phyloP scores from a whole-genome alignment of 2,329 filamentous ascomycete genomes.

The Teratosphaeria viscida region DNA sequence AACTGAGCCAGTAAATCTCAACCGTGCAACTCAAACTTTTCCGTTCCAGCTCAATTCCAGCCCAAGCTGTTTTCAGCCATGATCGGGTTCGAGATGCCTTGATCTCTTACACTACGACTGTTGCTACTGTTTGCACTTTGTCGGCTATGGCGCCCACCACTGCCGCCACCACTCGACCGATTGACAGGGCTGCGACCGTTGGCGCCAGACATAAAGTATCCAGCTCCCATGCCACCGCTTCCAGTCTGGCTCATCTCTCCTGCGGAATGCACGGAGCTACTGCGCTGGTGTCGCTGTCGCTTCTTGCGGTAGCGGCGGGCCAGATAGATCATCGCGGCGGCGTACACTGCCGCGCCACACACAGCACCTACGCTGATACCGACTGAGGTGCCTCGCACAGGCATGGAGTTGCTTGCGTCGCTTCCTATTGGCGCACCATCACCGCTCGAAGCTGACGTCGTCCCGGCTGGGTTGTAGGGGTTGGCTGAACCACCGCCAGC shows the following conservation, averaged over 20 bases:
- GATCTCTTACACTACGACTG: slow-evolving; percentile 51
- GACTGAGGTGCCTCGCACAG: slow-evolving; percentile 53
- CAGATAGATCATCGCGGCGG: slow-evolving; percentile 87
- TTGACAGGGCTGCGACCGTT: slow-evolving; percentile 27
- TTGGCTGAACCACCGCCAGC: slow-evolving; percentile 25
- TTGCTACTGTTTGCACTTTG: slow-evolving; percentile 55
- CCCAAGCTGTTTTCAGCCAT: slow-evolving; percentile 91
- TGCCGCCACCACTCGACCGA: slow-evolving; percentile 30
- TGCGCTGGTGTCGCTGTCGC: slow-evolving; percentile 54
- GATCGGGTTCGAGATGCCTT: slow-evolving; percentile 78
- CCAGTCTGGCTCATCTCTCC: slow-evolving; percentile 35
- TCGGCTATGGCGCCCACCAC: slow-evolving; percentile 29
- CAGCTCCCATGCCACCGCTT: slow-evolving; percentile 31
- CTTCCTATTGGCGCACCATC: slow-evolving; percentile 41
- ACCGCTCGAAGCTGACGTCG: slow-evolving; percentile 23
- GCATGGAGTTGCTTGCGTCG: slow-evolving; percentile 43
- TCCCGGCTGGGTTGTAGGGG: slow-evolving; percentile 29
- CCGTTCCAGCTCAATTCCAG: slow-evolving; percentile 63
- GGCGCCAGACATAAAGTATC: slow-evolving; percentile 58
- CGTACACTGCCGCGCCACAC: slow-evolving; percentile 73
- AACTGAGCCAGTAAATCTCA: neutral
- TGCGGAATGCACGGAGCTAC: slow-evolving; percentile 63
- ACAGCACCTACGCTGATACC: slow-evolving; percentile 68
- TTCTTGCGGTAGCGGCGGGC: slow-evolving; percentile 84
- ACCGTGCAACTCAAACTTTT: neutral